Base-by-base conservation (phyloP, 139 green algal genomes). In the Closterium sp. region DNA sequence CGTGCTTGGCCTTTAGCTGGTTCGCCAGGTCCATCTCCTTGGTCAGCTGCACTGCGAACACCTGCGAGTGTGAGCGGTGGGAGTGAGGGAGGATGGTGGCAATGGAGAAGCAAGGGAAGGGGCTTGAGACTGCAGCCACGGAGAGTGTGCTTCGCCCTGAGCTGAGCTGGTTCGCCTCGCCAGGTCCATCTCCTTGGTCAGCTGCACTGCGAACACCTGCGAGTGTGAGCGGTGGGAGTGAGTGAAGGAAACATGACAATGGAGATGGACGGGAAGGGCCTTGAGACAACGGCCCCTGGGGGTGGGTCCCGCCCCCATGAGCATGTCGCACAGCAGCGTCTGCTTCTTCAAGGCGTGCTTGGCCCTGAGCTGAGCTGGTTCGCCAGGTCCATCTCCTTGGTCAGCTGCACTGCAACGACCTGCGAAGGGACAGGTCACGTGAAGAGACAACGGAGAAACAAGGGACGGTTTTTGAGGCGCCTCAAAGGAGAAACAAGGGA, bases 41-140 rank as follows among this genome's bases (percentile, higher is more conserved):
- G 76, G 34, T 92, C 43, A 92, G 69, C 89, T 92, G 89, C n/a
- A 88, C 32, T 16, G 35, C 76, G 81, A 92, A 92, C 81, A 92
- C 89, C 89, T 92, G 88, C 23, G 23, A 7, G 81, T 33, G 81
- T n/a, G 43, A 16, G 43, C 12, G 9, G 4, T 12, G 9, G 43
- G 43, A 66, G 43, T 12, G 2, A 16, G 9, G 9, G 21, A 25
- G 43, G 3, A 66, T 12, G 3, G 21, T 16, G 43, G 7, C 2
- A 16, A 66, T 25, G 43, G 9, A 66, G 43, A 21, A 16, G 4
- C 12, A 16, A 16, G 21, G 7, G 43, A 16, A 16, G 9, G 43
- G 19, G 3, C 6, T 25, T 66, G 43, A 66, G 81, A 8, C 81
- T 10, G n/a, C 64, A 12, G n/a, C 81, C 81, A n/a, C 76, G 25